Percentiles rank a stretch among this genome's conserved stretches.
Evolutionary conservation across 208 protist genomes (phyloP).

Genomic region (Crithidia sp.): DNA sequence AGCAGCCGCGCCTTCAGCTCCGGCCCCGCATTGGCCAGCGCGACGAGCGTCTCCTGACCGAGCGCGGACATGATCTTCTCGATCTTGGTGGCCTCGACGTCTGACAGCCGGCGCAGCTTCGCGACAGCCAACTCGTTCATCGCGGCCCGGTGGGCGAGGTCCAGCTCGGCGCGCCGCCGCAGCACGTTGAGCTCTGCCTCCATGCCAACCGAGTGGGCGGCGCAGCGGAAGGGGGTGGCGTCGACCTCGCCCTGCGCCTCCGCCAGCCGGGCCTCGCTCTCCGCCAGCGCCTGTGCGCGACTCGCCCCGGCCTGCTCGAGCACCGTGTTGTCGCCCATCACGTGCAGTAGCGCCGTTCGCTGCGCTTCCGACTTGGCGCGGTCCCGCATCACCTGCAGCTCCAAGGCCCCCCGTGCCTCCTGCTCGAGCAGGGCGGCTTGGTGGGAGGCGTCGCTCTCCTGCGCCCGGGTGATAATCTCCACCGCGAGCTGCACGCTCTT

Average conservation of each 20-base stretch:
- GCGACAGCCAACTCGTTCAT: slow-evolving; percentile 81
- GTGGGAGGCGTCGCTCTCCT: slow-evolving; percentile 88
- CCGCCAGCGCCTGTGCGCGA: slow-evolving; percentile 75
- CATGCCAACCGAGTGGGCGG: slow-evolving; percentile 46
- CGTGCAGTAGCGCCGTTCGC: slow-evolving; percentile 62
- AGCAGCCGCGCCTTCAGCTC: slow-evolving; percentile 84
- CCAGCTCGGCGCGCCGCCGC: slow-evolving; percentile 55
- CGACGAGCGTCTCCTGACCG: slow-evolving; percentile 84
- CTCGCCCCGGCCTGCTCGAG: slow-evolving; percentile 78
- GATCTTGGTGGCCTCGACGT: slow-evolving; percentile 78
- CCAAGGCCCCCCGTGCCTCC: slow-evolving; percentile 64
- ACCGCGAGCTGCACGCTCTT: slow-evolving; percentile 93
- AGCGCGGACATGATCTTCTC: slow-evolving; percentile 84
- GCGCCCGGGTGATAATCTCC: slow-evolving; percentile 91
- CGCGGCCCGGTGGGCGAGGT: slow-evolving; percentile 68
- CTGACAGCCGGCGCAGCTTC: slow-evolving; percentile 57
- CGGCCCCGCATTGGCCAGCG: slow-evolving; percentile 90
- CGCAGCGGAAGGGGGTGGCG: slow-evolving; percentile 51
- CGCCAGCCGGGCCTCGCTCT: slow-evolving; percentile 67
- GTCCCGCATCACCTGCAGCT: slow-evolving; percentile 82
- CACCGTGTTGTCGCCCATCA: slow-evolving; percentile 66
- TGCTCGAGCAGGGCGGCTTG: slow-evolving; percentile 81
- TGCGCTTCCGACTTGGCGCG: slow-evolving; percentile 60
- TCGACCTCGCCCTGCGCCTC: slow-evolving; percentile 65
- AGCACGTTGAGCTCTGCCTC: slow-evolving; percentile 68